A percentile compares a stretch with the other conserved stretches of the same genome.
phyloP scores from a whole-genome alignment of 2,329 filamentous ascomycete genomes.

The Penicillium sclerotiorum region DNA sequence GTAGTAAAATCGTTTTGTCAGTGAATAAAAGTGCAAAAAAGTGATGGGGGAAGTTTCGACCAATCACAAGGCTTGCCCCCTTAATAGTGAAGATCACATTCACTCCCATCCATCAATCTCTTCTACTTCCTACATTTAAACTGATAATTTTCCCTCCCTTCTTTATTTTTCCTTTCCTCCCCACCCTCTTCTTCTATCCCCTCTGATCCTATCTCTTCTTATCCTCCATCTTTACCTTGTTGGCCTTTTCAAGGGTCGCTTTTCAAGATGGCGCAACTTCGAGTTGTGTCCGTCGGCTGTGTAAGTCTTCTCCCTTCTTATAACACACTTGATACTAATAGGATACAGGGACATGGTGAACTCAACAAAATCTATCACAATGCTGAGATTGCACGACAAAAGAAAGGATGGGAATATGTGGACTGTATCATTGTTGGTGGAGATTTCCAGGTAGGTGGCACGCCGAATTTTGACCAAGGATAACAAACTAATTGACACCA shows the following conservation, averaged over 20 bases:
- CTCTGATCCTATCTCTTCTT: neutral
- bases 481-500: constrained; percentile 35
- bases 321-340: neutral
- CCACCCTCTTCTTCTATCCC: neutral
- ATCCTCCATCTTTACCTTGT: neutral
- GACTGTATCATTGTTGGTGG: constrained; percentile 94
- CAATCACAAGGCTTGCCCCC: neutral
- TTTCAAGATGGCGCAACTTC: constrained; percentile 30
- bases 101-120: neutral
- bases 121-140: neutral
- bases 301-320: constrained; percentile 60
- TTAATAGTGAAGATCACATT: neutral
- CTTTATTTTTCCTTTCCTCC: neutral
- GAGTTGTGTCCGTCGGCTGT: constrained; percentile 85
- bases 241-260: neutral
- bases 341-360: constrained; percentile 74
- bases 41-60: constrained; percentile 3
- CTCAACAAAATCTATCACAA: constrained; percentile 89
- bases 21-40: neutral
- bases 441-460: constrained; percentile 75
- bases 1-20: neutral
- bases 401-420: constrained; percentile 76
- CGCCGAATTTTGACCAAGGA: constrained; percentile 6
- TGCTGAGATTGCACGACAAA: constrained; percentile 67
- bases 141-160: neutral